Percentiles rank a stretch among this genome's conserved stretches.
These are phyloP conservation scores for Aspergillus heteromorphus DNA, from an alignment of 495 filamentous ascomycete species.

Conservation along the genomic window DNA sequence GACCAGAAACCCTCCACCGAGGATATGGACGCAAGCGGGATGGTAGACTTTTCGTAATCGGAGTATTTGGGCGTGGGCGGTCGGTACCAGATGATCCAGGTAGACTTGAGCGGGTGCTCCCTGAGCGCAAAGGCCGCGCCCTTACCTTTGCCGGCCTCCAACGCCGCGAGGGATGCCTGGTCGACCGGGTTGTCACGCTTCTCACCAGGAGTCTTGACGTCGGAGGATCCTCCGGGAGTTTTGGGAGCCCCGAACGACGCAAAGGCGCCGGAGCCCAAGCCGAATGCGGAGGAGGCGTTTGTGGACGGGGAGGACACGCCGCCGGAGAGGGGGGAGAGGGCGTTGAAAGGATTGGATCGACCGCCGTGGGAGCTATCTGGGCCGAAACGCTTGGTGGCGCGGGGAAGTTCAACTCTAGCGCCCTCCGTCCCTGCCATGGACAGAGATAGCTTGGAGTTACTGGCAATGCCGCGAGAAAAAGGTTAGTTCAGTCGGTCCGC, in stretches of 20 bases:
- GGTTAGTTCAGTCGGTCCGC: neutral
- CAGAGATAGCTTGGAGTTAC: constrained; percentile 84
- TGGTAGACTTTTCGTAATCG: constrained; percentile 96
- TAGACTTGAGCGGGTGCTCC: constrained; percentile 69
- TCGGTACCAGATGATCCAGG: constrained; percentile 96
- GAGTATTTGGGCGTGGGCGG: constrained; percentile 93
- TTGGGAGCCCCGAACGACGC: constrained; percentile 95
- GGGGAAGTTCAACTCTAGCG: constrained; percentile 59
- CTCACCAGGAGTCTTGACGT: constrained; percentile 65
- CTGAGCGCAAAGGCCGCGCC: constrained; percentile 32
- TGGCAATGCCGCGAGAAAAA: constrained; percentile 25
- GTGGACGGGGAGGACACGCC: constrained; percentile 79
- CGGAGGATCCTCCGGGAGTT: constrained; percentile 74
- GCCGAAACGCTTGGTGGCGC: constrained; percentile 69
- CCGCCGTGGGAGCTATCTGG: constrained; percentile 73
- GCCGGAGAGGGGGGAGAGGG: constrained; percentile 63
- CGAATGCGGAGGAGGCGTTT: constrained; percentile 87
- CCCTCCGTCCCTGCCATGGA: constrained; percentile 61
- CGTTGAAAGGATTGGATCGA: constrained; percentile 81
- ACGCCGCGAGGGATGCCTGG: constrained; percentile 53
- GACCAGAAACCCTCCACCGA: constrained; percentile 89
- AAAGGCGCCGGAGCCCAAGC: constrained; percentile 90
- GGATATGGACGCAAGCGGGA: constrained; percentile 73
- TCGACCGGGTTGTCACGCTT: constrained; percentile 54
- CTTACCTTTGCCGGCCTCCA: constrained; percentile 45